Conservation (phyloP, 2,329 filamentous ascomycete species). For the Stagonosporopsis tanaceti region DNA sequence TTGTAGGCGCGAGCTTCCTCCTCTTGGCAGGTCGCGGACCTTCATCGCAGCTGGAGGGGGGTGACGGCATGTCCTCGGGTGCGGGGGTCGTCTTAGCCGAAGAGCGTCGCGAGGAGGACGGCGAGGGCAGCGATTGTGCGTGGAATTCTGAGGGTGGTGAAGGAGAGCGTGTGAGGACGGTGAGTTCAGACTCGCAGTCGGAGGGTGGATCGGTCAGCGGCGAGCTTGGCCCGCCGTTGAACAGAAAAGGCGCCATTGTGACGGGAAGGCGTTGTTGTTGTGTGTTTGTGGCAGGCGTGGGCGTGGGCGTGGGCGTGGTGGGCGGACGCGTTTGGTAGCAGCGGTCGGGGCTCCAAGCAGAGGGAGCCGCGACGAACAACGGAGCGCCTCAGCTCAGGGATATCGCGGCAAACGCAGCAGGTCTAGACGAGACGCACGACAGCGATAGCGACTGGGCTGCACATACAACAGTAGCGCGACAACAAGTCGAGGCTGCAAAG, state of each 20-base stretch:
- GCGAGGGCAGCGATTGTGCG: slow-evolving; percentile 47
- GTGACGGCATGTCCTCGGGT: slow-evolving; percentile 55
- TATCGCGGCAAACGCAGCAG: slow-evolving; percentile 13
- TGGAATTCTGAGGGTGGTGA: slow-evolving; percentile 44
- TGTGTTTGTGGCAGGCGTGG: slow-evolving; percentile 15
- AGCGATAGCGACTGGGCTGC: slow-evolving; percentile 5
- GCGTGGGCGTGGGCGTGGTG: neutral
- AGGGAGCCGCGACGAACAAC: slow-evolving; percentile 21
- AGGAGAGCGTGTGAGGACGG: slow-evolving; percentile 37
- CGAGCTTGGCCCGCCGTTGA: slow-evolving; percentile 44
- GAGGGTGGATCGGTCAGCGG: slow-evolving; percentile 50
- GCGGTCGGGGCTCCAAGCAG: slow-evolving; percentile 15
- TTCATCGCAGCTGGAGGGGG: slow-evolving; percentile 62
- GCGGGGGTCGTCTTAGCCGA: slow-evolving; percentile 56
- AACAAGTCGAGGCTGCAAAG: neutral
- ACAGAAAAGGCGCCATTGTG: slow-evolving; percentile 40
- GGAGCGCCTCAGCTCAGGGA: slow-evolving; percentile 18
- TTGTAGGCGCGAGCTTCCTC: slow-evolving; percentile 60
- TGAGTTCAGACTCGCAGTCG: slow-evolving; percentile 46
- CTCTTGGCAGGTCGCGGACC: slow-evolving; percentile 77
- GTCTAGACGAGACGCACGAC: slow-evolving; percentile 6
- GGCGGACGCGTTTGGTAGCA: slow-evolving; percentile 24
- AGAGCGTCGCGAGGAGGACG: slow-evolving; percentile 56
- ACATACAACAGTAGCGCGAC: neutral
- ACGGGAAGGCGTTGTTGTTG: slow-evolving; percentile 17